Evolutionary conservation across 257 asterid species (phyloP).

Genomic region (Capsicum baccatum): DNA sequence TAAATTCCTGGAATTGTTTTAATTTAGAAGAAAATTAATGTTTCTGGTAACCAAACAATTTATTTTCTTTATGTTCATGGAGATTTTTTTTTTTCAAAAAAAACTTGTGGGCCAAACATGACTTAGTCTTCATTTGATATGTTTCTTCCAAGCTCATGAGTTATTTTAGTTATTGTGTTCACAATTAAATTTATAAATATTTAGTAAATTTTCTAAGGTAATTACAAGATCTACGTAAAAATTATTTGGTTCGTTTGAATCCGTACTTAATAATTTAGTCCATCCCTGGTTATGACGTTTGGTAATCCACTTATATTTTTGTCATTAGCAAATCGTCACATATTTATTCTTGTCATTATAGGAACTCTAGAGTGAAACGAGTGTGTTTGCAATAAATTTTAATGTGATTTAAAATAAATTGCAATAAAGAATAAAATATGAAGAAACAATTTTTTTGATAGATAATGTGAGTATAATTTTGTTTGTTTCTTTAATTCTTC

Average conservation of each 20-base stretch:
- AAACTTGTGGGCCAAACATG: constrained; percentile 22
- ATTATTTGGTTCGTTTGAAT: rapidly evolving
- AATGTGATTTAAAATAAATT: too few relatives aligned
- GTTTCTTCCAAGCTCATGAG: neutral
- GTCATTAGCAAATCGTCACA: neutral
- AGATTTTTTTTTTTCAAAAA: neutral
- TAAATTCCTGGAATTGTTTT: neutral
- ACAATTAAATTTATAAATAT: neutral
- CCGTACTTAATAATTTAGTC: neutral
- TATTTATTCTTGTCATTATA: neutral
- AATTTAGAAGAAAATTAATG: neutral
- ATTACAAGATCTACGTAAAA: neutral
- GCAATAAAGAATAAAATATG: too few relatives aligned
- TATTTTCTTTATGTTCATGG: neutral
- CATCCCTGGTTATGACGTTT: neutral
- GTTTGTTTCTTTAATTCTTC: too few relatives aligned
- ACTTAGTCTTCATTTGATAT: neutral
- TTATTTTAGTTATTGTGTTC: neutral
- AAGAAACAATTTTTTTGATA: too few relatives aligned
- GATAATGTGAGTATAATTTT: too few relatives aligned
- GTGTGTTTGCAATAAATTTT: neutral
- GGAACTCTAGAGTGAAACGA: neutral
- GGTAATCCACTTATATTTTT: too few relatives aligned
- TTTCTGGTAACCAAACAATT: constrained; percentile 9
- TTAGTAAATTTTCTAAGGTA: neutral